A percentile compares a stretch with the other conserved stretches of the same genome.
Evolutionary conservation across 75 land plant species (phyloP).

Genomic region (Larix kaempferi): DNA sequence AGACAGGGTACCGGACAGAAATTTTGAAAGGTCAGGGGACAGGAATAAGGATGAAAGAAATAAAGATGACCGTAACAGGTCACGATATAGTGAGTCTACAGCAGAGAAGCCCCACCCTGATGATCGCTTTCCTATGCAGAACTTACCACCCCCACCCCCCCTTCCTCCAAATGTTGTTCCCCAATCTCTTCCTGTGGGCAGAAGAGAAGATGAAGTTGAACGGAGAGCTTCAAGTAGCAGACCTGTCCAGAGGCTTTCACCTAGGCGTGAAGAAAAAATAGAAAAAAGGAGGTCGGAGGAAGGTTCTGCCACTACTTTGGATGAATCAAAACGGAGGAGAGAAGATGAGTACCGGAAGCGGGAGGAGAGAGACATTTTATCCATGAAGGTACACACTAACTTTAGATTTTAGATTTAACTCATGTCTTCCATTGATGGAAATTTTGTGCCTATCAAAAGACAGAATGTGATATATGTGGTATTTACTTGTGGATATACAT

Average conservation of each 20-base stretch:
- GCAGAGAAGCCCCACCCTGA: conserved; percentile 62
- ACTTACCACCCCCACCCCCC: conserved; percentile 91
- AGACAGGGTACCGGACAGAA: conserved; percentile 57
- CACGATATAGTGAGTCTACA: conserved; percentile 52
- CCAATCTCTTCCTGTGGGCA: conserved; percentile 57
- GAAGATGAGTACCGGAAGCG: conserved; percentile 89
- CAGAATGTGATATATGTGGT: background rate
- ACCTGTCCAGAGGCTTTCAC: conserved; percentile 67
- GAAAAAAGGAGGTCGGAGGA: conserved; percentile 87
- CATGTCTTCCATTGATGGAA: background rate
- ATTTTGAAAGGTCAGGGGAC: conserved; percentile 46
- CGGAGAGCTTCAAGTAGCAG: conserved; percentile 49
- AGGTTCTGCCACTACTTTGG: conserved; percentile 30
- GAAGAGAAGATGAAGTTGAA: conserved; percentile 85
- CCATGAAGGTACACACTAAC: conserved; percentile 58
- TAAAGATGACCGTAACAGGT: conserved; percentile 71
- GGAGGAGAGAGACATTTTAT: conserved; percentile 72
- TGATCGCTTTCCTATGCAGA: conserved; percentile 79
- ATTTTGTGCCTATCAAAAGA: background rate
- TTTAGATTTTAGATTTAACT: background rate
- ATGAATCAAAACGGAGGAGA: conserved; percentile 76
- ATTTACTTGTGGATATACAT: background rate
- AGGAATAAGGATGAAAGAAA: conserved; percentile 54
- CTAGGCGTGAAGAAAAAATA: conserved; percentile 78
- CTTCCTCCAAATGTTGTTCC: conserved; percentile 84